Conservation (phyloP, 139 green algal genomes). For the Tetradesmus lagerheimii region DNA sequence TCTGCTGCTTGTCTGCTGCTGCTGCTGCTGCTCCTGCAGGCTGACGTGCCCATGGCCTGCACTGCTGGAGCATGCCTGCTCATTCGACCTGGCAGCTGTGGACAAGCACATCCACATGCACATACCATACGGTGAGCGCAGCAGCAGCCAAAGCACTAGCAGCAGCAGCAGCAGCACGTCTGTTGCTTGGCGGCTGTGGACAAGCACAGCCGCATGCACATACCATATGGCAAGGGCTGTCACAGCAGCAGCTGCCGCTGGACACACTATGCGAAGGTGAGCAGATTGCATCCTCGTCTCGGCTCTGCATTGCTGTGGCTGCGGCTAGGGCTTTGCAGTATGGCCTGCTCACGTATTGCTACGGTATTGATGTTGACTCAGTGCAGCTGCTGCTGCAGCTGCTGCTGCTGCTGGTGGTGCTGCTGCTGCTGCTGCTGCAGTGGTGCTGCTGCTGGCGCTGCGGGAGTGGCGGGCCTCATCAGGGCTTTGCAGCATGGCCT, state of each 20-base stretch:
- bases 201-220: constrained; percentile 83
- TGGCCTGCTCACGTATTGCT: too few relatives aligned
- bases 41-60: constrained; percentile 89
- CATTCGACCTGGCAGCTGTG: constrained; percentile 75
- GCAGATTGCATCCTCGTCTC: too few relatives aligned
- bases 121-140: constrained; percentile 87
- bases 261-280: too few relatives aligned
- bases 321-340: too few relatives aligned
- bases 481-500: background rate
- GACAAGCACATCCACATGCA: constrained; percentile 89
- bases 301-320: too few relatives aligned
- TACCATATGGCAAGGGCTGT: constrained; percentile 89
- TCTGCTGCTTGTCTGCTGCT: background rate
- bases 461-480: background rate
- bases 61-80: constrained; percentile 68
- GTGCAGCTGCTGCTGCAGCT: background rate
- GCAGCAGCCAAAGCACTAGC: too few relatives aligned
- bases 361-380: background rate
- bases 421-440: constrained; percentile 75
- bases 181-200: constrained; percentile 84
- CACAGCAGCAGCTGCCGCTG: background rate
- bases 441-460: background rate
- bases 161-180: background rate
- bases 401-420: constrained; percentile 29
- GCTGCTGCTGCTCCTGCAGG: constrained; percentile 51